Evolutionary conservation across 305 asterid species (phyloP).

Genomic region (Fraxinus paxiana): DNA sequence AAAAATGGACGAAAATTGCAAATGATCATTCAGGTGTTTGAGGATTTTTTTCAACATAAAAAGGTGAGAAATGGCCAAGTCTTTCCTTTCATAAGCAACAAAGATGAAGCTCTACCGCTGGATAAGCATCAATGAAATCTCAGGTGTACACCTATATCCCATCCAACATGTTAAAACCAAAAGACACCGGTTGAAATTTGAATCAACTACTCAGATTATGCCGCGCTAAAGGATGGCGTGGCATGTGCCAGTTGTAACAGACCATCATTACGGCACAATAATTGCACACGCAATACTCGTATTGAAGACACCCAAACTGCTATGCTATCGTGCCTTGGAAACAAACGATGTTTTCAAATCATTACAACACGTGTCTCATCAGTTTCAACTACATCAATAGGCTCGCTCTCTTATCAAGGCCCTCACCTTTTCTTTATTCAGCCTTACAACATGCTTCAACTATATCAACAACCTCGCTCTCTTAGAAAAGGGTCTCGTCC

Average conservation of each 20-base stretch:
- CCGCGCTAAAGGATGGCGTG: neutral
- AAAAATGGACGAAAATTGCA: neutral
- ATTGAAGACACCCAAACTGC: neutral
- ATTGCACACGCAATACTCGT: neutral
- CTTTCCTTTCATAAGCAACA: neutral
- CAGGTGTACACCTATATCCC: neutral
- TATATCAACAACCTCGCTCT: neutral
- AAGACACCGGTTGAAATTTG: neutral
- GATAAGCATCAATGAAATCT: neutral
- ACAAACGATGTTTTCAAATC: neutral
- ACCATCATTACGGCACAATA: neutral
- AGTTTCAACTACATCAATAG: neutral
- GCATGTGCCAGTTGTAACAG: neutral
- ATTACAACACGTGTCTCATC: neutral
- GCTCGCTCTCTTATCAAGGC: neutral
- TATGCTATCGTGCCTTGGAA: no score
- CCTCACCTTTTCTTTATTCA: neutral
- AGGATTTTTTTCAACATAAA: neutral
- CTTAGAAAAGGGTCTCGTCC: neutral
- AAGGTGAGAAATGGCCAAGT: neutral
- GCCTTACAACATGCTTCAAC: neutral
- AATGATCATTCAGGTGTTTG: neutral
- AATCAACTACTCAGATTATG: neutral
- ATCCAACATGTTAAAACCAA: neutral
- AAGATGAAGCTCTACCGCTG: neutral